Percentiles rank a stretch among this genome's conserved stretches.
These are phyloP conservation scores for Sinapis alba DNA, from an alignment of 441 rosid genomes.

Conservation along the genomic window DNA sequence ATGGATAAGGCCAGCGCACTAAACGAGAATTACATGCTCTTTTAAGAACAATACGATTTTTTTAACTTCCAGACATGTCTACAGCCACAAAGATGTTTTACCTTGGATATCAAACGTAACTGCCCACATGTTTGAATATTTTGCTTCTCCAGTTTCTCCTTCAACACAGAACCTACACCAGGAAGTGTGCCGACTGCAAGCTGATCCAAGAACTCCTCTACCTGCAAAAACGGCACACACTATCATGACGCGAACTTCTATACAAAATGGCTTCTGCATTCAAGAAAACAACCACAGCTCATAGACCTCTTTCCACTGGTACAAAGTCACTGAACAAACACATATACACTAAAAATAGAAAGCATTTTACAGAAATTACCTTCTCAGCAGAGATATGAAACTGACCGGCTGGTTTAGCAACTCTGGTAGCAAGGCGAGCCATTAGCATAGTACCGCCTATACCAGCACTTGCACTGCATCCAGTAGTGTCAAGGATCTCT, in stretches of 20 bases:
- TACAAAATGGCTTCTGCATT: conserved; percentile 14
- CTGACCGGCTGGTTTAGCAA: conserved; percentile 96
- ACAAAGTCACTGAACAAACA: not conserved
- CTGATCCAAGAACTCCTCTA: conserved; percentile 66
- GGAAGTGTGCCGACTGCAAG: conserved; percentile 85
- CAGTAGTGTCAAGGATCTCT: conserved; percentile 78
- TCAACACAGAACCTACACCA: conserved; percentile 85
- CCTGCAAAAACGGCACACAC: conserved; percentile 48
- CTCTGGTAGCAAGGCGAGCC: conserved; percentile 94
- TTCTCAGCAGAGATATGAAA: conserved; percentile 63
- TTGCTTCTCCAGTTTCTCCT: conserved; percentile 72
- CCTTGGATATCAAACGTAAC: conserved; percentile 78
- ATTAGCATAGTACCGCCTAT: conserved; percentile 91
- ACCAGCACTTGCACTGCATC: conserved; percentile 94
- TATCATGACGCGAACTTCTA: not conserved
- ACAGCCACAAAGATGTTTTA: conserved; percentile 26
- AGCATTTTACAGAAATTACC: conserved; percentile 43
- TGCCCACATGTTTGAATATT: conserved; percentile 81
- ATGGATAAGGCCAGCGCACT: not conserved
- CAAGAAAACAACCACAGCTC: conserved; percentile 14
- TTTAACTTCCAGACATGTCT: not conserved
- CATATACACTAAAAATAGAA: not conserved
- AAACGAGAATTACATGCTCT: not conserved
- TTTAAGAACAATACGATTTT: not conserved
- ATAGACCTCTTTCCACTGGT: not conserved